Percentiles rank a stretch among this genome's conserved stretches.
Conservation (phyloP, 2,329 filamentous ascomycete species). For the Hypoxylon sp. region DNA sequence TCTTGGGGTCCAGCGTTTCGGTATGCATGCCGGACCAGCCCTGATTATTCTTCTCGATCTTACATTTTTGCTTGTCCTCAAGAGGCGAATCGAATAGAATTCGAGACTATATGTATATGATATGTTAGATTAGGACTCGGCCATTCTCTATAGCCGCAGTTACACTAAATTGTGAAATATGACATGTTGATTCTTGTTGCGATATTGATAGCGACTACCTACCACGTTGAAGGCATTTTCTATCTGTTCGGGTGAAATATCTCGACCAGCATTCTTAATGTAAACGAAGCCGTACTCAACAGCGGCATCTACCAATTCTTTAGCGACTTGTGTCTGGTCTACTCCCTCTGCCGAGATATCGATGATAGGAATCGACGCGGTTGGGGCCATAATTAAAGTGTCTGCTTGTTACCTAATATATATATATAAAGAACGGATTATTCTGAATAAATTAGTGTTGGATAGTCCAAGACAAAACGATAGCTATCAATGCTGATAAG, state of each 20-base stretch:
- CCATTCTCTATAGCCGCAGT: not conserved
- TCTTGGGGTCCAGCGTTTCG: conserved; percentile 88
- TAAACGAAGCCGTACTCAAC: conserved; percentile 91
- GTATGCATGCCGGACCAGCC: conserved; percentile 92
- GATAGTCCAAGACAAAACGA: not conserved
- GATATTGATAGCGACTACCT: conserved; percentile 47
- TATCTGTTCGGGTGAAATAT: conserved; percentile 77
- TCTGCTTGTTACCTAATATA: not conserved
- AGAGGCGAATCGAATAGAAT: conserved; percentile 79
- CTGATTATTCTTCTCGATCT: conserved; percentile 84
- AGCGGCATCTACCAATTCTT: conserved; percentile 83
- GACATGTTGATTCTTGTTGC: not conserved
- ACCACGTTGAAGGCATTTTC: conserved; percentile 82
- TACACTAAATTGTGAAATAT: not conserved
- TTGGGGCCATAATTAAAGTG: conserved; percentile 42
- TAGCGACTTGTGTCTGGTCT: conserved; percentile 71
- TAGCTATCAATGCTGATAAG: conserved; percentile 1
- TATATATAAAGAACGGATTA: not conserved
- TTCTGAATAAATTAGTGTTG: not conserved
- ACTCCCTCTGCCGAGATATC: conserved; percentile 76
- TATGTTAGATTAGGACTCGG: conserved; percentile 4
- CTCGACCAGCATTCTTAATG: conserved; percentile 79
- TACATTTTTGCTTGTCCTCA: conserved; percentile 80
- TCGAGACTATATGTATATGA: conserved; percentile 67
- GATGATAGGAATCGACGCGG: conserved; percentile 80